phyloP scores from a whole-genome alignment of 78 protist genomes.

The Dictyostelium capitatum region DNA sequence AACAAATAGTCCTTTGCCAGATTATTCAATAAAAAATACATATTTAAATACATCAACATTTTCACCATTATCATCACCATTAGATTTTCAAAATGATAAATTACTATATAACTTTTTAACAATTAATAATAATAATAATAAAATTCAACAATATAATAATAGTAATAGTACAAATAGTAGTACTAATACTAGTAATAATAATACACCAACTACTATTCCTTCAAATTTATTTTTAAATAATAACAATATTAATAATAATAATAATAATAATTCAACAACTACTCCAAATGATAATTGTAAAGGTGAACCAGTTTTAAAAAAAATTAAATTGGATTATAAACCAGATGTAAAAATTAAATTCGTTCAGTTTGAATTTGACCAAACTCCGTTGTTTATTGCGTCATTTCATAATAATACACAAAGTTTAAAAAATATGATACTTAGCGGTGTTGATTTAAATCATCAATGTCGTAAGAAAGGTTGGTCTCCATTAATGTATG shows the following conservation, averaged over 20 bases:
- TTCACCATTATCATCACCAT: background rate
- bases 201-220: background rate
- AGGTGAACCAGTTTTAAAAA: background rate
- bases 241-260: background rate
- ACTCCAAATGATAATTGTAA: background rate
- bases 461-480: constrained; percentile 32
- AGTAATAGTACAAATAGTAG: background rate
- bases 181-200: background rate
- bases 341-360: background rate
- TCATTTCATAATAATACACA: constrained; percentile 42
- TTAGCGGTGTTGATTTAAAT: constrained; percentile 17
- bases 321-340: background rate
- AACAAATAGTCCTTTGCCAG: background rate
- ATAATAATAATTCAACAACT: background rate
- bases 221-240: background rate
- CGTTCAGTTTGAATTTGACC: constrained; percentile 6
- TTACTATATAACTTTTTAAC: background rate
- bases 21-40: background rate
- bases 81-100: background rate
- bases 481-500: constrained; percentile 74
- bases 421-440: constrained; percentile 39
- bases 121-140: constrained; percentile 2
- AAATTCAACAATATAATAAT: background rate
- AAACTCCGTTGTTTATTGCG: constrained; percentile 43
- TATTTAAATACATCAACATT: background rate